Percentiles rank a stretch among this genome's conserved stretches.
phyloP scores from a whole-genome alignment of 2,329 filamentous ascomycete genomes.

The Akanthomyces uredinophilus region DNA sequence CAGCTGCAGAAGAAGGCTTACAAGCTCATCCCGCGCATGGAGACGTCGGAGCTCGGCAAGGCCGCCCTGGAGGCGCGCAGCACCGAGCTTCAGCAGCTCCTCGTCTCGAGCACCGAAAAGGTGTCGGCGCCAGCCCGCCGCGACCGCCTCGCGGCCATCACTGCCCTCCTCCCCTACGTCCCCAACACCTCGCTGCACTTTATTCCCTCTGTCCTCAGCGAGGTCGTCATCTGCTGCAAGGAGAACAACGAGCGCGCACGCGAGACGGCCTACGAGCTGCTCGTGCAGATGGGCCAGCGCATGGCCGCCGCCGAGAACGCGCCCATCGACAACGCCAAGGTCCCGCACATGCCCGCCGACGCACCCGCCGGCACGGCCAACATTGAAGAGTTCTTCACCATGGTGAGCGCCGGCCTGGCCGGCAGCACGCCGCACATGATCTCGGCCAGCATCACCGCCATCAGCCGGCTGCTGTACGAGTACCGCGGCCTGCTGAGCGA shows the following conservation, averaged over 20 bases:
- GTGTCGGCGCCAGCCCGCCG: constrained; percentile 80
- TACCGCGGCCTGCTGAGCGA: constrained; percentile 68
- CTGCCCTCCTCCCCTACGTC: constrained; percentile 73
- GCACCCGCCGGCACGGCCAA: constrained; percentile 72
- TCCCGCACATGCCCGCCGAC: constrained; percentile 79
- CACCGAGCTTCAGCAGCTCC: constrained; percentile 72
- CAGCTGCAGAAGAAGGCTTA: constrained; percentile 99
- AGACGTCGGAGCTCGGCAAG: constrained; percentile 71
- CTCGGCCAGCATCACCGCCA: constrained; percentile 89
- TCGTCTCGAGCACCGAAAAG: constrained; percentile 75
- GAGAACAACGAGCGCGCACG: constrained; percentile 95
- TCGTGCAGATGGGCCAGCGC: constrained; percentile 82
- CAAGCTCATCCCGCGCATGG: constrained; percentile 89
- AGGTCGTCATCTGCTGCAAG: constrained; percentile 94
- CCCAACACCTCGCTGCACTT: constrained; percentile 80
- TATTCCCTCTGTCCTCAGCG: constrained; percentile 83
- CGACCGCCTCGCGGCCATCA: constrained; percentile 78
- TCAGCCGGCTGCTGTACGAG: constrained; percentile 89
- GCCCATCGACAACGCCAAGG: constrained; percentile 77
- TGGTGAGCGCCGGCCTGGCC: constrained; percentile 93
- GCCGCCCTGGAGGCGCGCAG: constrained; percentile 72
- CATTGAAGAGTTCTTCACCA: constrained; percentile 94
- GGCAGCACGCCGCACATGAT: constrained; percentile 96
- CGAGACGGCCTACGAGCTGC: constrained; percentile 80
- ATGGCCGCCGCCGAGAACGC: constrained; percentile 64